phyloP scores from a whole-genome alignment of 805 yeast species.

The Spathaspora passalidarum region DNA sequence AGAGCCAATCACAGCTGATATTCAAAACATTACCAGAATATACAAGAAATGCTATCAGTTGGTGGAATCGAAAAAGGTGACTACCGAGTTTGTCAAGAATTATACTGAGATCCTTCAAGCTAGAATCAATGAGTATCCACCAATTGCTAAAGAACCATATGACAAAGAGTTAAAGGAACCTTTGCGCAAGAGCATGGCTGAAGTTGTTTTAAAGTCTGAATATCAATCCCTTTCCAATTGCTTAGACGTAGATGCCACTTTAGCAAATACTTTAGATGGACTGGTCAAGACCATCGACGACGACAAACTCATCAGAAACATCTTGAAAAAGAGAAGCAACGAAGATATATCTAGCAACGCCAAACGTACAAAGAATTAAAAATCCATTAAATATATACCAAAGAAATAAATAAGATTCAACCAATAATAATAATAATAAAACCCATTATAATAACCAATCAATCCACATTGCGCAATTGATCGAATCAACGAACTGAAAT shows the following conservation, averaged over 20 bases:
- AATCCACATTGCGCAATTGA: too few relatives aligned
- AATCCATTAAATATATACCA: not conserved
- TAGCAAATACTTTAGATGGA: slow-evolving; percentile 16
- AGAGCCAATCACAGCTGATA: not conserved
- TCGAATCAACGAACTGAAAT: slow-evolving; percentile 1
- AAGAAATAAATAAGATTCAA: not conserved
- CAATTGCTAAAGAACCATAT: slow-evolving; percentile 20
- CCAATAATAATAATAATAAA: not conserved
- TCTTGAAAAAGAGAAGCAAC: slow-evolving; percentile 50
- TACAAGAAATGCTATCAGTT: slow-evolving; percentile 61
- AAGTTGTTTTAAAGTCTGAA: slow-evolving; percentile 56
- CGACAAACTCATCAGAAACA: slow-evolving; percentile 55
- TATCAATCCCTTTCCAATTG: slow-evolving; percentile 46
- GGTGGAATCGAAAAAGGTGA: slow-evolving; percentile 49
- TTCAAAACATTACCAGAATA: slow-evolving; percentile 42
- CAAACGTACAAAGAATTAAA: not conserved
- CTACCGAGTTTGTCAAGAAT: slow-evolving; percentile 31
- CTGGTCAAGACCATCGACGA: slow-evolving; percentile 51
- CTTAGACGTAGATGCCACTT: slow-evolving; percentile 23
- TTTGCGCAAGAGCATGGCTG: slow-evolving; percentile 43
- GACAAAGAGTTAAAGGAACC: not conserved
- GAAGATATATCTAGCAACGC: not conserved
- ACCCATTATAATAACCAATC: not conserved
- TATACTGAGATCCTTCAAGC: slow-evolving; percentile 28
- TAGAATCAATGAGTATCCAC: slow-evolving; percentile 50